Evolutionary conservation across 1,284 basidiomycete species (phyloP).

Genomic region (Sporisorium graminicola): DNA sequence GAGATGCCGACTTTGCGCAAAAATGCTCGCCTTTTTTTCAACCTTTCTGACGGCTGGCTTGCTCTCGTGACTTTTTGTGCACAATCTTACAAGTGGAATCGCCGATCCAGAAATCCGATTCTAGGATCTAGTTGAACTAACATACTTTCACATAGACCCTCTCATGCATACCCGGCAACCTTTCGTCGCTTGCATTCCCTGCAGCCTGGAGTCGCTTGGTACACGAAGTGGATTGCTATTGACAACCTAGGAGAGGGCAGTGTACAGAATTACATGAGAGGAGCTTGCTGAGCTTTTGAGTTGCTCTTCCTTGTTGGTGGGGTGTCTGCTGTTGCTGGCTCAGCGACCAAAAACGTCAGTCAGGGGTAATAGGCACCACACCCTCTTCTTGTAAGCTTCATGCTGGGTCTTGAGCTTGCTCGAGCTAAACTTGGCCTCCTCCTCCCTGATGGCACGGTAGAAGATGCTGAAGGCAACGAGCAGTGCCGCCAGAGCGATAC

Average conservation of each 20-base stretch:
- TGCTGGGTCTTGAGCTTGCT: conserved; percentile 44
- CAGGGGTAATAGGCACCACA: conserved; percentile 43
- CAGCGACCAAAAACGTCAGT: conserved; percentile 29
- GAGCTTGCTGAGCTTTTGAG: no score
- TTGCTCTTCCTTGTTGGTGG: neutral
- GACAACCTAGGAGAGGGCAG: neutral
- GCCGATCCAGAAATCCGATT: conserved; percentile 8
- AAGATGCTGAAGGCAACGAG: conserved; percentile 34
- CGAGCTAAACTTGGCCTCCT: conserved; percentile 45
- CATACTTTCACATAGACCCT: no score
- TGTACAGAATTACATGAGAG: neutral
- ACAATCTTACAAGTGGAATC: conserved; percentile 5
- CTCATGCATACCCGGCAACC: no score
- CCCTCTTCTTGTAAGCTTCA: conserved; percentile 37
- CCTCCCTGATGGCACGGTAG: conserved; percentile 42
- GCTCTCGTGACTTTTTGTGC: neutral
- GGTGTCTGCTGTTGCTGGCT: neutral
- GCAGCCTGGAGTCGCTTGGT: no score
- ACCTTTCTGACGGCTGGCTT: conserved; percentile 17
- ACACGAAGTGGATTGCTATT: neutral
- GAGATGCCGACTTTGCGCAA: neutral
- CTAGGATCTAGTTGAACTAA: neutral
- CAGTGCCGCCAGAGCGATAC: conserved; percentile 24
- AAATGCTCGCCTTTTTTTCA: neutral
- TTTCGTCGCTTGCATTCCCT: no score